phyloP scores from a whole-genome alignment of 2,329 filamentous ascomycete genomes.

The Blastomyces gilchristii region DNA sequence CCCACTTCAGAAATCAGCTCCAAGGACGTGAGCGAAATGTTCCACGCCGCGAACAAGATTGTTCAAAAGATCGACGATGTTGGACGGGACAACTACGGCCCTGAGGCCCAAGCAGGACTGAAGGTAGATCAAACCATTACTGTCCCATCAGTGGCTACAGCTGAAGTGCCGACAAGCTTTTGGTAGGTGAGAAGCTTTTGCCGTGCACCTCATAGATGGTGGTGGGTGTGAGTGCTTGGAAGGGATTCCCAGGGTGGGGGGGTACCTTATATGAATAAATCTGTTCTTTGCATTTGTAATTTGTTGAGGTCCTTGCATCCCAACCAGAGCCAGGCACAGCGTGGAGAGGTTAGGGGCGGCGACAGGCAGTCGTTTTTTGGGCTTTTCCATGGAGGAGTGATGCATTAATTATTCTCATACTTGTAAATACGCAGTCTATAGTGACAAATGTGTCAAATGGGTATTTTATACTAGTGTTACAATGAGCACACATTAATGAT shows the following conservation, averaged over 20 bases:
- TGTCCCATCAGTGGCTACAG: not conserved
- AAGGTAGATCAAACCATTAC: not conserved
- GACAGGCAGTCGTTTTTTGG: too few species aligned
- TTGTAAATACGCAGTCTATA: too few species aligned
- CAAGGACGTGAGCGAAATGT: slow-evolving; percentile 18
- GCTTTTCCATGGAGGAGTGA: too few species aligned
- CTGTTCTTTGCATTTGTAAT: too few species aligned
- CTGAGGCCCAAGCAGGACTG: not conserved
- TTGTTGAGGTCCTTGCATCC: too few species aligned
- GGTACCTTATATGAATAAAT: too few species aligned
- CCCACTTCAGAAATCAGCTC: not conserved
- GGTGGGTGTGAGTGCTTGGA: slow-evolving; percentile 13
- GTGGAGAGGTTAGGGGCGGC: too few species aligned
- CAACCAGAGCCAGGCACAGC: too few species aligned
- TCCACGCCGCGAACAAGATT: slow-evolving; percentile 25
- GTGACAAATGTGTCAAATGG: too few species aligned
- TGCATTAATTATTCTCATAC: too few species aligned
- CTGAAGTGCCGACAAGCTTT: not conserved
- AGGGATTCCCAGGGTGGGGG: not conserved
- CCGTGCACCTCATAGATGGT: slow-evolving; percentile 17
- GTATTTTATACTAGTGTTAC: too few species aligned
- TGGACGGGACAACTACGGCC: slow-evolving; percentile 23
- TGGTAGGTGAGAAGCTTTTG: slow-evolving; percentile 5
- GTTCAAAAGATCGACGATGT: slow-evolving; percentile 31
- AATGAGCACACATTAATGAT: too few species aligned